phyloP scores from a whole-genome alignment of 805 yeast genomes.

The Yarrowia sp. region DNA sequence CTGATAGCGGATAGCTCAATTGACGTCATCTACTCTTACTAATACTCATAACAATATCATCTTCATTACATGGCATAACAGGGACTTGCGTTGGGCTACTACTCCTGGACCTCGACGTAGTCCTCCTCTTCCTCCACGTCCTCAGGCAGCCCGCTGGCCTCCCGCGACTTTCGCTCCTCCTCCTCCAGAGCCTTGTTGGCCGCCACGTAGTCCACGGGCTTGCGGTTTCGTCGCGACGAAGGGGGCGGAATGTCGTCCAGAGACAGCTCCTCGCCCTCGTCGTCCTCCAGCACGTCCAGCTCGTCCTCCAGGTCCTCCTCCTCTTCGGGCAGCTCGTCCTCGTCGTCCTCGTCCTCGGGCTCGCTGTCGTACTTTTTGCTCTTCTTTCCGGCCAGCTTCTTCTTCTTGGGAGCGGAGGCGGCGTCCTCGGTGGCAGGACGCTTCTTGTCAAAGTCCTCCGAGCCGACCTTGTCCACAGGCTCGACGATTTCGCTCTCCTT shows the following conservation, averaged over 20 bases:
- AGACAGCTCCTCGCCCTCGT: conserved; percentile 80
- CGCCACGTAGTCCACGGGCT: conserved; percentile 81
- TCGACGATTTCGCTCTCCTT: conserved; percentile 1
- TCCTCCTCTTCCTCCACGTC: conserved; percentile 60
- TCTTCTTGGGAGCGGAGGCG: conserved; percentile 29
- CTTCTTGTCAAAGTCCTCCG: conserved; percentile 10
- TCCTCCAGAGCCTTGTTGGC: conserved; percentile 74
- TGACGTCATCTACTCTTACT: neutral
- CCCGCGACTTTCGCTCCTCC: conserved; percentile 53
- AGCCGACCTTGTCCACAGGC: conserved; percentile 1
- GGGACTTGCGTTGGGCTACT: neutral
- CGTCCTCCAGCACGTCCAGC: conserved; percentile 74
- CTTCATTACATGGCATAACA: conserved; percentile 1
- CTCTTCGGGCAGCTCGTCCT: conserved; percentile 49
- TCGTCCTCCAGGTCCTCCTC: conserved; percentile 52
- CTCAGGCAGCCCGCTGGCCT: conserved; percentile 50
- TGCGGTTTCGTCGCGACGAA: conserved; percentile 85
- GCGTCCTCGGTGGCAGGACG: conserved; percentile 3
- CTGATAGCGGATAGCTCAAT: too few relatives aligned
- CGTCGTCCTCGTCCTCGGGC: conserved; percentile 57
- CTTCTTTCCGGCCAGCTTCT: conserved; percentile 43
- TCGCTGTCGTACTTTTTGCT: conserved; percentile 56
- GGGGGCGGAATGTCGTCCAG: conserved; percentile 70
- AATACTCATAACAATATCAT: neutral
- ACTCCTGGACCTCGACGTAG: conserved; percentile 48